phyloP scores from a whole-genome alignment of 257 asterid genomes.

The Ilex asprella region DNA sequence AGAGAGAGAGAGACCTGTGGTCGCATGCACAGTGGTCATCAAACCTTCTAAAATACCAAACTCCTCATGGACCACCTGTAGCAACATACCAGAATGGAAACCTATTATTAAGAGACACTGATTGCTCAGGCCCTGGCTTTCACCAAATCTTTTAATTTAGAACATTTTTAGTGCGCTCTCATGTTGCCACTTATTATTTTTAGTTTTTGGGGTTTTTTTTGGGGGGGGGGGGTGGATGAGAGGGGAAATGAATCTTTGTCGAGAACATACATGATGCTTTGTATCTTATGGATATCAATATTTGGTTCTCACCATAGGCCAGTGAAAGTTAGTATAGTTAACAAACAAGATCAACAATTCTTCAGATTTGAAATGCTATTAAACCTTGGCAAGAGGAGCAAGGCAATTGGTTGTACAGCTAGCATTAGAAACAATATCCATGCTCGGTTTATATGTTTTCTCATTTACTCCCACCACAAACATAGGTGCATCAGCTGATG shows the following conservation, averaged over 20 bases:
- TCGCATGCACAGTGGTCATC: conserved; percentile 99
- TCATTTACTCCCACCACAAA: conserved; percentile 98
- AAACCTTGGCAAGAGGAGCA: conserved; percentile 98
- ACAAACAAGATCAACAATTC: not conserved
- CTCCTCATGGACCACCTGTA: conserved; percentile 94
- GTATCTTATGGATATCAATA: too few relatives aligned
- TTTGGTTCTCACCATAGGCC: too few relatives aligned
- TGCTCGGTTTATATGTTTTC: conserved; percentile 67
- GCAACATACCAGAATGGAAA: conserved; percentile 8
- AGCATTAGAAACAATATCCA: conserved; percentile 98
- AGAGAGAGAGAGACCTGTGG: conserved; percentile 56
- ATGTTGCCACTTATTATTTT: too few relatives aligned
- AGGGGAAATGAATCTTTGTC: too few relatives aligned
- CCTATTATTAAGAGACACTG: not conserved
- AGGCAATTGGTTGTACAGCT: conserved; percentile 99
- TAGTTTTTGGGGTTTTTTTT: too few relatives aligned
- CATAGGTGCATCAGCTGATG: conserved; percentile 99
- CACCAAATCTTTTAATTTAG: too few relatives aligned
- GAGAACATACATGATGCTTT: too few relatives aligned
- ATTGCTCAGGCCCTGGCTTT: too few relatives aligned
- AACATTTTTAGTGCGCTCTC: too few relatives aligned
- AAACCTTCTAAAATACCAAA: conserved; percentile 93
- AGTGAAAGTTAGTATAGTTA: too few relatives aligned
- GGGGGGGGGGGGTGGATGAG: too few relatives aligned
- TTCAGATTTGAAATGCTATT: conserved; percentile 5